Evolutionary conservation across 371 early-diverging fungal species (phyloP).

Genomic region (Mortierella sp.): DNA sequence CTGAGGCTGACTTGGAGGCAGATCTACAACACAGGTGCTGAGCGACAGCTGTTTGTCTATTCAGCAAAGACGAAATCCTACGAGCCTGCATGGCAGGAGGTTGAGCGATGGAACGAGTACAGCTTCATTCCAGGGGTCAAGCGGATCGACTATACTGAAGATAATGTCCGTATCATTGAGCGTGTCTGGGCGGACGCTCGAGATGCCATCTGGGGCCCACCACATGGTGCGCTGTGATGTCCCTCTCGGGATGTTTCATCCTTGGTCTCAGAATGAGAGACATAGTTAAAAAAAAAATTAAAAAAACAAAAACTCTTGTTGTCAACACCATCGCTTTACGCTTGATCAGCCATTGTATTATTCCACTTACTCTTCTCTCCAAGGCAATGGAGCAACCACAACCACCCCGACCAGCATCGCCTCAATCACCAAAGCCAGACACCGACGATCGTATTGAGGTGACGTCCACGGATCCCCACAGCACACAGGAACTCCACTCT

Average conservation of each 20-base stretch:
- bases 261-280: no score
- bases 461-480: no score
- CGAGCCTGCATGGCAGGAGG: conserved; percentile 6
- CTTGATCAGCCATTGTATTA: no score
- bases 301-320: no score
- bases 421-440: no score
- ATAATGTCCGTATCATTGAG: conserved; percentile 17
- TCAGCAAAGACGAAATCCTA: neutral
- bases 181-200: conserved; percentile 27
- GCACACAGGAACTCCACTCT: neutral
- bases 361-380: no score
- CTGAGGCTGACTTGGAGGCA: conserved; percentile 34
- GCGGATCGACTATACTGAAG: conserved; percentile 26
- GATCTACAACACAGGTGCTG: conserved; percentile 31
- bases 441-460: no score
- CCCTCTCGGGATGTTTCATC: neutral
- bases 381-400: no score
- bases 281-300: no score
- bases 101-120: conserved; percentile 36
- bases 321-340: no score
- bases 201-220: conserved; percentile 21
- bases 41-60: conserved; percentile 2
- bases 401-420: no score
- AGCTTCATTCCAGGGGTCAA: conserved; percentile 19
- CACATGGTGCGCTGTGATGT: neutral